These are phyloP conservation scores for Globisporangium viniferum DNA, from an alignment of 352 stramenopile species.

Conservation along the genomic window DNA sequence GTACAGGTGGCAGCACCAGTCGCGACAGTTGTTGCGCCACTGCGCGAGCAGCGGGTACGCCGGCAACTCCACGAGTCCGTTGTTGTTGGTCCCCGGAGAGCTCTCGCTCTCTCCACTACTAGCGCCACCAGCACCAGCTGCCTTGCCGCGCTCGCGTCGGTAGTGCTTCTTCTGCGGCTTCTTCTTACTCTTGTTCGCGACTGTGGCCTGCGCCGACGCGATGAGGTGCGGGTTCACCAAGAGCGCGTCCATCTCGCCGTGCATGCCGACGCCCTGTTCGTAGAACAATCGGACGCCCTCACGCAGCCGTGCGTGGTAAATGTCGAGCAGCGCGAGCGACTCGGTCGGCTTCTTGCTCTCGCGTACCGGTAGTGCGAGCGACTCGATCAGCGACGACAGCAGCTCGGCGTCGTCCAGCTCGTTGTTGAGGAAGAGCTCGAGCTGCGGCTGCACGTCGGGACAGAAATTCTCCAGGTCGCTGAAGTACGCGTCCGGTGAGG, in stretches of 20 bases:
- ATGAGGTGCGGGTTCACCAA: conserved; percentile 36
- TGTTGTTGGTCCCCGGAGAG: conserved; percentile 7
- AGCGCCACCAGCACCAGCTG: conserved; percentile 11
- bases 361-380: conserved; percentile 38
- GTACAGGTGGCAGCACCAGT: conserved; percentile 76
- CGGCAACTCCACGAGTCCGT: conserved; percentile 43
- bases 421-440: conserved; percentile 60
- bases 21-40: conserved; percentile 77
- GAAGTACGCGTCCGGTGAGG: conserved; percentile 54
- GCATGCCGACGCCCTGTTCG: conserved; percentile 69
- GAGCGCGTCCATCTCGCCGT: conserved; percentile 76
- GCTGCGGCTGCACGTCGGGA: conserved; percentile 27
- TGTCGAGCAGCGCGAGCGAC: conserved; percentile 37
- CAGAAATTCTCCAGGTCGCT: conserved; percentile 49
- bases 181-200: conserved; percentile 46
- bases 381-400: conserved; percentile 23
- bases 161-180: conserved; percentile 67
- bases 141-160: conserved; percentile 36
- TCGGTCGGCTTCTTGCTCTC: conserved; percentile 21
- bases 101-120: neutral
- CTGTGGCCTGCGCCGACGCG: conserved; percentile 15
- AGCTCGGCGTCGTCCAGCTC: conserved; percentile 32
- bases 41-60: conserved; percentile 61
- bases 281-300: conserved; percentile 80
- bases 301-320: conserved; percentile 57